Conservation (phyloP, 1,284 basidiomycete species). For the Dichomitus squalens region DNA sequence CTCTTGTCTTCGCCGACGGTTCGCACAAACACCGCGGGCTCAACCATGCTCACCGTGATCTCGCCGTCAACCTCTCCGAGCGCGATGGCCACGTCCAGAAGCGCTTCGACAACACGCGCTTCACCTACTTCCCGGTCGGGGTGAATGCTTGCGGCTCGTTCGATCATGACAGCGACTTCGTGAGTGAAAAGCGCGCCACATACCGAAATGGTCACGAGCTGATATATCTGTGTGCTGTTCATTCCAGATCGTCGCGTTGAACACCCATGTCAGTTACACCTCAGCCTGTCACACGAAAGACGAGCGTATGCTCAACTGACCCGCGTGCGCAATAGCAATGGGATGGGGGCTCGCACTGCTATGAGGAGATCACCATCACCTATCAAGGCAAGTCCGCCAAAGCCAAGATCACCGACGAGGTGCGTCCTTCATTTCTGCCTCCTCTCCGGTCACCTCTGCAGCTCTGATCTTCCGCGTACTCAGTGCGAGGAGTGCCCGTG, state of each 20-base stretch:
- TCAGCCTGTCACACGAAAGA: neutral
- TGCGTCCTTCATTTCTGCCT: conserved; percentile 9
- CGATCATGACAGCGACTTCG: conserved; percentile 35
- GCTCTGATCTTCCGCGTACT: neutral
- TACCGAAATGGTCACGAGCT: neutral
- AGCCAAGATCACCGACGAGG: conserved; percentile 29
- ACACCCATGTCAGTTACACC: conserved; percentile 16
- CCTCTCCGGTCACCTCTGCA: neutral
- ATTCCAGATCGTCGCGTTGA: conserved; percentile 22
- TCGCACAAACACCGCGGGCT: conserved; percentile 9
- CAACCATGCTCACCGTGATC: conserved; percentile 13
- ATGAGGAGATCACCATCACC: conserved; percentile 18
- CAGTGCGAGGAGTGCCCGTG: conserved; percentile 74
- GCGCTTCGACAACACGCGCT: conserved; percentile 27
- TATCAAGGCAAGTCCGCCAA: conserved; percentile 20
- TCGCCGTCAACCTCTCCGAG: conserved; percentile 10
- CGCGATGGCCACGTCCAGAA: conserved; percentile 18
- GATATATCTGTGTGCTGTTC: neutral
- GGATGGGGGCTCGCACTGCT: conserved; percentile 23
- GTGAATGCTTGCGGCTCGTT: conserved; percentile 22
- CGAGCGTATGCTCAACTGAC: neutral
- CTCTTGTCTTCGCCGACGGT: conserved; percentile 14
- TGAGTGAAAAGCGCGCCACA: conserved; percentile 22
- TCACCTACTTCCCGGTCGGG: conserved; percentile 53
- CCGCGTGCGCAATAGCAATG: conserved; percentile 13